Evolutionary conservation across 2,329 filamentous ascomycete genomes (phyloP).

Genomic region (Talaromyces sp.): DNA sequence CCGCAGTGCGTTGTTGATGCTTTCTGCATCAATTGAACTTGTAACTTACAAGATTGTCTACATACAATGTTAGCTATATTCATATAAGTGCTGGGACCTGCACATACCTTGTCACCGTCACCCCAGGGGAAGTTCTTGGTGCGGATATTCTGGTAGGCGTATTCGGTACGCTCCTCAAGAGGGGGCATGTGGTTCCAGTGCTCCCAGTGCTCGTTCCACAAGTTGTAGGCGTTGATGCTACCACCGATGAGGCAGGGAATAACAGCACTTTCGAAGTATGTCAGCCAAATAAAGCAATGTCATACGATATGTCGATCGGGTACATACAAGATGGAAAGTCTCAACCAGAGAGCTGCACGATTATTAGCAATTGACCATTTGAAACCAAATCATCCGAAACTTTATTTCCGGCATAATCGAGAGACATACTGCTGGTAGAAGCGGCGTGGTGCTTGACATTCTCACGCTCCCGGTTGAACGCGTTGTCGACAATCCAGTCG

Average conservation of each 20-base stretch:
- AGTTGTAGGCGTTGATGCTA: slow-evolving; percentile 76
- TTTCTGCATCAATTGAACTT: neutral
- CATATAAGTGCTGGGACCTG: neutral
- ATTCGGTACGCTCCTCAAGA: slow-evolving; percentile 86
- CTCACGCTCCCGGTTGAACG: slow-evolving; percentile 87
- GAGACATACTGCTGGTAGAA: slow-evolving; percentile 70
- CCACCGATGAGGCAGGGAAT: slow-evolving; percentile 70
- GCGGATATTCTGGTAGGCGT: slow-evolving; percentile 97
- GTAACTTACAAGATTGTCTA: slow-evolving; percentile 64
- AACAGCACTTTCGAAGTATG: slow-evolving; percentile 58
- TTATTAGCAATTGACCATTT: slow-evolving; percentile 25
- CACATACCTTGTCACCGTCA: slow-evolving; percentile 85
- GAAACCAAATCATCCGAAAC: slow-evolving; percentile 3
- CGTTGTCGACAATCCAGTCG: slow-evolving; percentile 72
- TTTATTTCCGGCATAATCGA: slow-evolving; percentile 8
- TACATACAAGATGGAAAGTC: slow-evolving; percentile 91
- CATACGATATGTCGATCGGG: slow-evolving; percentile 2
- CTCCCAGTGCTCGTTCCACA: slow-evolving; percentile 97
- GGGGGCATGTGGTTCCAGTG: slow-evolving; percentile 84
- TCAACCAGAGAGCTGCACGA: slow-evolving; percentile 80
- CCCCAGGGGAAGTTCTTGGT: slow-evolving; percentile 95
- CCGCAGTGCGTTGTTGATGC: neutral
- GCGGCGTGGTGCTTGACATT: slow-evolving; percentile 88
- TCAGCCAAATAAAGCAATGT: slow-evolving; percentile 13
- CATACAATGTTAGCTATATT: neutral